A percentile compares a stretch with the other conserved stretches of the same genome.
phyloP scores from a whole-genome alignment of 345 rosid species.

The Melaleuca alternifolia region DNA sequence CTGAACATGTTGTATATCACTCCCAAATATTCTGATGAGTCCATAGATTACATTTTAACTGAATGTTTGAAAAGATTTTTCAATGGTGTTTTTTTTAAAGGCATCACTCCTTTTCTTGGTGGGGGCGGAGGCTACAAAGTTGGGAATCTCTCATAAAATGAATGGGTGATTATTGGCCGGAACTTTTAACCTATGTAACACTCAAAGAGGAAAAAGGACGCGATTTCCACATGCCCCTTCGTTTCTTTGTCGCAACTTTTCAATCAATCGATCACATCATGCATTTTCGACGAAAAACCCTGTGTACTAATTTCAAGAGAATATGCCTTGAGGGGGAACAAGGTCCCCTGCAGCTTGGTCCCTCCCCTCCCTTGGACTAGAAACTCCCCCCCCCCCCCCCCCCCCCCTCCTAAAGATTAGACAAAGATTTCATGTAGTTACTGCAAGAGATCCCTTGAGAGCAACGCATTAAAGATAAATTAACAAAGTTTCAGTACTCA shows the following conservation, averaged over 20 bases:
- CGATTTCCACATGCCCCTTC: neutral
- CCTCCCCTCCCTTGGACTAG: too few relatives aligned
- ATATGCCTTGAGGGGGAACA: too few relatives aligned
- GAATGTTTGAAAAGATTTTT: neutral
- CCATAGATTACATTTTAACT: neutral
- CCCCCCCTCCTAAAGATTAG: too few relatives aligned
- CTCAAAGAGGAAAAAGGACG: neutral
- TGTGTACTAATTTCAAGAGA: too few relatives aligned
- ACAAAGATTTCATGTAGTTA: too few relatives aligned
- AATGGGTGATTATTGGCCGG: neutral
- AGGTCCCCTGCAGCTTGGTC: too few relatives aligned
- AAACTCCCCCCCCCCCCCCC: too few relatives aligned
- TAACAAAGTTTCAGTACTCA: too few relatives aligned
- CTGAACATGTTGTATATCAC: neutral
- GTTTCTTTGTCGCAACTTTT: neutral
- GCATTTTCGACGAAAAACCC: too few relatives aligned
- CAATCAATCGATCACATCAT: neutral
- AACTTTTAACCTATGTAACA: neutral
- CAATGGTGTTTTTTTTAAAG: neutral
- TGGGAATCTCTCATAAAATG: neutral
- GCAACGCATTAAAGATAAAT: too few relatives aligned
- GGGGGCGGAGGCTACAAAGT: neutral
- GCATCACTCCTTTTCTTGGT: neutral
- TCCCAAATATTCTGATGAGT: neutral
- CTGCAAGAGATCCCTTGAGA: too few relatives aligned